phyloP scores from a whole-genome alignment of 495 filamentous ascomycete species.

The Penicillium salamii region DNA sequence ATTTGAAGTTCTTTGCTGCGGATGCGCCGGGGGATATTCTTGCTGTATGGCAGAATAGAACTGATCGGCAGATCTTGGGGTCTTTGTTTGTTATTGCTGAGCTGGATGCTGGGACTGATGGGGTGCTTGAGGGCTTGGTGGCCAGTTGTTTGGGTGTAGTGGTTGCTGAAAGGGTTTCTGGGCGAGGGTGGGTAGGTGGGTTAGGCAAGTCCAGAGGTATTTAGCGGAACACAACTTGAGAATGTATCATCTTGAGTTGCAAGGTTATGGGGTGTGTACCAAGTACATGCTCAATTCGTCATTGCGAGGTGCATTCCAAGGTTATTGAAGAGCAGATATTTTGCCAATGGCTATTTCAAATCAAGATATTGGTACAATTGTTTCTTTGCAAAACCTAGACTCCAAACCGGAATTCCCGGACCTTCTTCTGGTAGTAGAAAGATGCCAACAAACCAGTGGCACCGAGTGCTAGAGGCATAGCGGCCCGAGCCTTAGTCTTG shows the following conservation, averaged over 20 bases:
- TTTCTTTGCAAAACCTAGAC: slow-evolving; percentile 5
- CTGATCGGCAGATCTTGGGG: slow-evolving; percentile 1
- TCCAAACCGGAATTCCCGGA: slow-evolving; percentile 14
- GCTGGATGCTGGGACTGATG: slow-evolving; percentile 1
- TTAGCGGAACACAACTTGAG: no score
- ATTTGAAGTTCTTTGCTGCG: slow-evolving; percentile 5
- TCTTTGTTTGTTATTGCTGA: slow-evolving; percentile 1
- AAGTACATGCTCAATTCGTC: no score
- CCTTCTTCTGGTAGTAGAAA: slow-evolving; percentile 19
- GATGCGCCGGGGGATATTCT: slow-evolving; percentile 2
- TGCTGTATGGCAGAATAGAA: slow-evolving; percentile 6
- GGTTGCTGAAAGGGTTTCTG: slow-evolving; percentile 9
- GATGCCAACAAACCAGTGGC: slow-evolving; percentile 15
- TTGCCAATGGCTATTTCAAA: no score
- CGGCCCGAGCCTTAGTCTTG: slow-evolving; percentile 5
- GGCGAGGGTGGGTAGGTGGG: slow-evolving; percentile 7
- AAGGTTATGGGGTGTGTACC: no score
- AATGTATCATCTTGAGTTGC: no score
- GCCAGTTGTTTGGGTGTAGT: slow-evolving; percentile 7
- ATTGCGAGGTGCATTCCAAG: no score
- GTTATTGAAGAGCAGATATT: no score
- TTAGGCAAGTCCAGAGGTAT: slow-evolving; percentile 1
- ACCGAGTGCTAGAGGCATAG: slow-evolving; percentile 12
- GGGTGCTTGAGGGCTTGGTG: slow-evolving; percentile 1
- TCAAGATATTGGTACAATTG: not conserved